Evolutionary conservation across 345 rosid genomes (phyloP), one percentile per base, ranked within the genome.

Genomic region (Syzygium jambos): DNA sequence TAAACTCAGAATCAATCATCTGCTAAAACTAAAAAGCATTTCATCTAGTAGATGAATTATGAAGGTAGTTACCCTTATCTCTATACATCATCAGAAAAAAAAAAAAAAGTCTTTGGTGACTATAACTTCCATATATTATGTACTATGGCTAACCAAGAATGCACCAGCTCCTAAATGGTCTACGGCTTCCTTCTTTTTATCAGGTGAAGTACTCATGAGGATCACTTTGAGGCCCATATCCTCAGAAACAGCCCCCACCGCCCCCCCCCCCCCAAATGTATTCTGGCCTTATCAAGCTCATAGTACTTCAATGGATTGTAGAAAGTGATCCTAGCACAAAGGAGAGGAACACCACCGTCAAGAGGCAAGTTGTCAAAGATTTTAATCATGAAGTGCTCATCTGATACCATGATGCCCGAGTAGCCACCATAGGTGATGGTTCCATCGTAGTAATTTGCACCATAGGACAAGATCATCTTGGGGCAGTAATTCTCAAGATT

Each of bases 321-420:
- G 49, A 95, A 93, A 2, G 95, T 94, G 87, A 95, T 93, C 27
- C 95, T 95, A 21, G 94, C 95, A 68, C 97, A 95, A 1, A 94
- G 92, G 52, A 95, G 89, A 6, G 95, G 96, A 4, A 95, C 97
- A 16, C 90, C 90, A 7, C 91, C 86, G 4, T 93, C 96, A 7
- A 94, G 92, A 16, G 94, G 92, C 86, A 95, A 59, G 41, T 85
- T 90, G 25, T 94, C 91, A 1, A 95, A 95, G 68, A 96, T 88
- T 27, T 88, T 87, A 30, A 96, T 88, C 5, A 95, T 86, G 85
- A 90, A 95, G 43, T 90, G 95, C 77, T 95, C 92, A 11, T 94
- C 89, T 3, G 90, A 92, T 0, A 93, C 93, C 91, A 95, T 93
- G 51, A 86, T 53, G 88, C 94, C 91, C 22, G 95, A 90, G 54